Percentiles rank a stretch among this genome's conserved stretches.
Evolutionary conservation across 164 flowering plant genomes (phyloP).

Genomic region (Tetrastigma voinierianum): DNA sequence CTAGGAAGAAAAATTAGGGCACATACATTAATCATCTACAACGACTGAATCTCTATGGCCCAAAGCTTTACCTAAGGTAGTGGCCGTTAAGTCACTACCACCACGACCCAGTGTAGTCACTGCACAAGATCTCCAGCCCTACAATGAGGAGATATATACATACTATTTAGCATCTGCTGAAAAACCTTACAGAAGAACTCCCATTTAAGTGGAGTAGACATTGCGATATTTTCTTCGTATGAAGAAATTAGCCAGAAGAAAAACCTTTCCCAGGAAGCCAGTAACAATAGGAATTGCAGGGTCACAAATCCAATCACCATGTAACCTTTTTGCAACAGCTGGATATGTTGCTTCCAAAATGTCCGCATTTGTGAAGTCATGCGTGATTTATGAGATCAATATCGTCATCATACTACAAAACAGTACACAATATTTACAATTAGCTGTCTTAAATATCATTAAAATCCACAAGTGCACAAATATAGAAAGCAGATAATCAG

Average conservation of each 20-base stretch:
- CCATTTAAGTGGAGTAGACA: background rate
- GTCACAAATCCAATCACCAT: slow-evolving; percentile 74
- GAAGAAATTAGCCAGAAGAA: background rate
- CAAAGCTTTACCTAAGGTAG: slow-evolving; percentile 91
- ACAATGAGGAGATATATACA: slow-evolving; percentile 8
- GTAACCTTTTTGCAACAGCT: slow-evolving; percentile 84
- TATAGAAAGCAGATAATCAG: background rate
- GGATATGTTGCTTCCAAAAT: slow-evolving; percentile 98
- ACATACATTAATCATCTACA: background rate
- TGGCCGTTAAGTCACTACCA: slow-evolving; percentile 96
- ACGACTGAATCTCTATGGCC: slow-evolving; percentile 79
- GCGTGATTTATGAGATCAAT: slow-evolving; percentile 93
- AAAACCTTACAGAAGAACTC: background rate
- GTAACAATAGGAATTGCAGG: slow-evolving; percentile 95
- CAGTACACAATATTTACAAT: background rate
- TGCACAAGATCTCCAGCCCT: slow-evolving; percentile 87
- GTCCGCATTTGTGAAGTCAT: slow-evolving; percentile 96
- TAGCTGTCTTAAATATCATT: background rate
- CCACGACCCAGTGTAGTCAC: slow-evolving; percentile 93
- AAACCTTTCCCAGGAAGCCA: slow-evolving; percentile 92
- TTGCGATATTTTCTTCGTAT: background rate
- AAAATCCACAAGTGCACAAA: background rate
- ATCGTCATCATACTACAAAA: slow-evolving; percentile 94
- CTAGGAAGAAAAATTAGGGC: too few relatives aligned
- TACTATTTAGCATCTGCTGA: background rate